A percentile compares a stretch with the other conserved stretches of the same genome.
phyloP scores from a whole-genome alignment of 2,329 filamentous ascomycete species.

The Teratosphaeria nubilosa region DNA sequence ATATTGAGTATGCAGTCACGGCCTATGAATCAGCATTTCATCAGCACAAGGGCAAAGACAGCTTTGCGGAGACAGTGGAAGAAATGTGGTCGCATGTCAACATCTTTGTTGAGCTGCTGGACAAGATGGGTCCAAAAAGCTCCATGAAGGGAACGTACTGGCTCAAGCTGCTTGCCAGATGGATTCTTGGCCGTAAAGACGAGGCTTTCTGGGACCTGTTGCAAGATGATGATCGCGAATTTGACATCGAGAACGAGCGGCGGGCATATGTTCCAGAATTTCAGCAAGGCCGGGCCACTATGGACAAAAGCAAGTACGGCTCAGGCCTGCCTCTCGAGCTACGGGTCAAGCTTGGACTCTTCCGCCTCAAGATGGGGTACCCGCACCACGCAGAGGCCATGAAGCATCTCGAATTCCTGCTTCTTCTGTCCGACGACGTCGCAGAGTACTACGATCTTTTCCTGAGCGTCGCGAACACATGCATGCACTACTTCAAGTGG shows the following conservation, averaged over 20 bases:
- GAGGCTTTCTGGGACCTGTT: constrained; percentile 68
- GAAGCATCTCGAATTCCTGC: constrained; percentile 43
- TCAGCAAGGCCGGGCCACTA: constrained; percentile 33
- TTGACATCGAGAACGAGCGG: constrained; percentile 65
- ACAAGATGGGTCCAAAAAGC: constrained; percentile 25
- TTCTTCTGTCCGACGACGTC: constrained; percentile 45
- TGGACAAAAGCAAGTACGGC: constrained; percentile 55
- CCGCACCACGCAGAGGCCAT: constrained; percentile 55
- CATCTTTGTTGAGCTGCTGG: constrained; percentile 73
- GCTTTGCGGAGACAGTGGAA: constrained; percentile 31
- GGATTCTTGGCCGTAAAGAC: constrained; percentile 65
- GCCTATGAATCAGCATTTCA: constrained; percentile 44
- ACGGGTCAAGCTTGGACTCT: constrained; percentile 72
- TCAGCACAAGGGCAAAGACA: constrained; percentile 11
- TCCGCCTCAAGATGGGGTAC: constrained; percentile 62
- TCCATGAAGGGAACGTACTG: constrained; percentile 55
- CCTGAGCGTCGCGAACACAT: constrained; percentile 55
- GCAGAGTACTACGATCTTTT: constrained; percentile 70
- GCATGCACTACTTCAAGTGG: constrained; percentile 42
- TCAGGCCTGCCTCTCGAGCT: constrained; percentile 68
- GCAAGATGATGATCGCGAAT: constrained; percentile 72
- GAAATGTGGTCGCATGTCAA: constrained; percentile 70
- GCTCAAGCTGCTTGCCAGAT: constrained; percentile 64
- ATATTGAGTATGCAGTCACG: constrained; percentile 18
- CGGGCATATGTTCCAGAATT: constrained; percentile 55